Evolutionary conservation across 148 eudicot species (phyloP), one percentile per base, ranked within the genome.

Genomic region (Vaccinium corymbosum): DNA sequence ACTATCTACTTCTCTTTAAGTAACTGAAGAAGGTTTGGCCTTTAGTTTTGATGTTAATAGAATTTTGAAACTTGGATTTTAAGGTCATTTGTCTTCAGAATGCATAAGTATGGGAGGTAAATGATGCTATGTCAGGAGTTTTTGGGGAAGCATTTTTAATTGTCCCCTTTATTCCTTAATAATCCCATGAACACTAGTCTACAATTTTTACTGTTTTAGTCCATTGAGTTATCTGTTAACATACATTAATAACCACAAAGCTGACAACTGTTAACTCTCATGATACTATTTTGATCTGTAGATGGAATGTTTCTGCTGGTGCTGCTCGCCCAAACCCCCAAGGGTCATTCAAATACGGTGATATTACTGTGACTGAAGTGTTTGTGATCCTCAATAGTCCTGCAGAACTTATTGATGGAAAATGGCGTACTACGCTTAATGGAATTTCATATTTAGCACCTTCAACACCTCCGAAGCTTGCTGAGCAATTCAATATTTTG

Each of bases 281-380:
- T 72, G 64, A 79, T 84, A 79, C 62, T 32, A 15, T 78, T 83
- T 75, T 25, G 27, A 50, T 84, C 42, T 87, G 85, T 50, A 97
- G 99, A 88, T 91, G 93, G 99, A 97, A 97, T 87, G 91, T 94
- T 70, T 85, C 99, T 80, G 94, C 99, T 81, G 91, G 98, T 85
- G 99, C 93, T 82, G 99, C 99, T 86, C 97, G 99, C 76, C 99
- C 99, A 76, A 97, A 97, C 89, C 99, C 99, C n/a, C 99, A 97
- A 79, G 99, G 99, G 70, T 97, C 99, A 81, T 97, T 97, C 90
- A 93, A 85, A 90, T 97, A 97, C 74, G 99, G 98, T 25, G 84
- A 92, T 52, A 97, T 97, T 83, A 91, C 95, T 73, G 99, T 97
- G 64, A 97, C 98, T 55, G 99, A 97, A 81, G 93, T 94, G 53